These are phyloP conservation scores for Globisporangium takayamanum DNA, from an alignment of 352 stramenopile species.

Conservation along the genomic window DNA sequence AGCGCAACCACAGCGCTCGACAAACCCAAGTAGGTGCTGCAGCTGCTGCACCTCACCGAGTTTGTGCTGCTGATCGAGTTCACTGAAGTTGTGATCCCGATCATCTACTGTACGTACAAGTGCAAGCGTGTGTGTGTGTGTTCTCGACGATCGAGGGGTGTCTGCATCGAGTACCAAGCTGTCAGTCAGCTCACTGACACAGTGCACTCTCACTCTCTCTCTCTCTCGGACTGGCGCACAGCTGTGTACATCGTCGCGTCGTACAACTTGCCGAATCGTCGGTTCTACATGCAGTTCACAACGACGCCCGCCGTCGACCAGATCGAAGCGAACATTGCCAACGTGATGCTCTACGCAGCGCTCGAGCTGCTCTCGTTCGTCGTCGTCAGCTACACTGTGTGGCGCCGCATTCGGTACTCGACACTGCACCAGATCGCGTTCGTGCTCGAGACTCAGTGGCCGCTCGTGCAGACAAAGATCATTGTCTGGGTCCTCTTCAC, in stretches of 20 bases:
- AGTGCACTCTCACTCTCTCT: background rate
- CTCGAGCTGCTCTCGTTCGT: conserved; percentile 13
- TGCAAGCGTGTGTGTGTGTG: conserved; percentile 3
- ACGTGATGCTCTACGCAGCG: conserved; percentile 23
- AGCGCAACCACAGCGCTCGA: background rate
- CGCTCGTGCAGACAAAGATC: conserved; percentile 34
- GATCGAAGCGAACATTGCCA: conserved; percentile 16
- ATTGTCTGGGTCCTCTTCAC: conserved; percentile 38
- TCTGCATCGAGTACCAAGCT: background rate
- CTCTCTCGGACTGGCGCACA: background rate
- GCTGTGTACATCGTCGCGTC: conserved; percentile 22
- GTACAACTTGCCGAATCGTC: conserved; percentile 27
- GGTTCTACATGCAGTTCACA: conserved; percentile 26
- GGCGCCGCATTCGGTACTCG: conserved; percentile 18
- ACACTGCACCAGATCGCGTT: conserved; percentile 27
- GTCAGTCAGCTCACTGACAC: too few relatives aligned
- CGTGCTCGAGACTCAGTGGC: conserved; percentile 27
- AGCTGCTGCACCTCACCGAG: conserved; percentile 7
- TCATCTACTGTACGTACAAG: conserved; percentile 16
- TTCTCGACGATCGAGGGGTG: background rate
- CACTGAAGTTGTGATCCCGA: conserved; percentile 13
- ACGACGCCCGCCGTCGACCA: conserved; percentile 11
- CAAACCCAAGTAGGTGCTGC: background rate
- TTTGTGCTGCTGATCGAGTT: conserved; percentile 16
- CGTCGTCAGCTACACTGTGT: conserved; percentile 15